phyloP scores from a whole-genome alignment of 2,329 filamentous ascomycete genomes.

The Sphaerostilbella broomeana region DNA sequence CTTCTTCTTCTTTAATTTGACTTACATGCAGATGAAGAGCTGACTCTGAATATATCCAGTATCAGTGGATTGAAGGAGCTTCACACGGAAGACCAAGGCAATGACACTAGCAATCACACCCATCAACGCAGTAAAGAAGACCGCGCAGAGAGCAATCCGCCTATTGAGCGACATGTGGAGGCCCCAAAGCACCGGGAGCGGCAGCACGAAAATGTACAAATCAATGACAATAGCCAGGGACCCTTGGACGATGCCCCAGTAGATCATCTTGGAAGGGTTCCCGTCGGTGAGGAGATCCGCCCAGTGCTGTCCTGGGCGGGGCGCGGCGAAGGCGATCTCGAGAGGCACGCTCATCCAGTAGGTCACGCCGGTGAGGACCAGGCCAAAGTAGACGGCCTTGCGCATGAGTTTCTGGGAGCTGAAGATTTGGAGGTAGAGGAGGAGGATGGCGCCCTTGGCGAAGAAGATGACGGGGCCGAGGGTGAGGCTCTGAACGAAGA shows the following conservation, averaged over 20 bases:
- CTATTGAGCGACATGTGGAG: constrained; percentile 10
- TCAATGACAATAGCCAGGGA: constrained; percentile 11
- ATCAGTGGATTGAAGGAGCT: not conserved
- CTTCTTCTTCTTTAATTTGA: not conserved
- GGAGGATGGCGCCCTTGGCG: constrained; percentile 15
- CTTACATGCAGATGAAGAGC: constrained; percentile 6
- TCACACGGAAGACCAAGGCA: not conserved
- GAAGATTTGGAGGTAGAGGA: constrained; percentile 18
- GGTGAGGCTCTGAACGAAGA: constrained; percentile 13
- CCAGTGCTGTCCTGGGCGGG: not conserved
- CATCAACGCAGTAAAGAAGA: constrained; percentile 16
- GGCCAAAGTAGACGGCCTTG: constrained; percentile 12
- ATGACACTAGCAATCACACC: constrained; percentile 5
- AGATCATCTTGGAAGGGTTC: constrained; percentile 2
- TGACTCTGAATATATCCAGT: not conserved
- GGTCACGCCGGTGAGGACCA: constrained; percentile 13
- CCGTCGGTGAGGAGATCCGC: not conserved
- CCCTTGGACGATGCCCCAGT: constrained; percentile 3
- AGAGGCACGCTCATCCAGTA: not conserved
- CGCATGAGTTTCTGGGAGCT: constrained; percentile 5
- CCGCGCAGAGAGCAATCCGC: constrained; percentile 10
- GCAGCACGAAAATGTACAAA: constrained; percentile 17
- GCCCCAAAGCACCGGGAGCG: constrained; percentile 8
- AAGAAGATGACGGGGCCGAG: constrained; percentile 15
- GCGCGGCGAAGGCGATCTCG: not conserved